Evolutionary conservation across 169 alveolate species (phyloP), one percentile per base, ranked within the genome.

Genomic region (Eimeria falciformis): DNA sequence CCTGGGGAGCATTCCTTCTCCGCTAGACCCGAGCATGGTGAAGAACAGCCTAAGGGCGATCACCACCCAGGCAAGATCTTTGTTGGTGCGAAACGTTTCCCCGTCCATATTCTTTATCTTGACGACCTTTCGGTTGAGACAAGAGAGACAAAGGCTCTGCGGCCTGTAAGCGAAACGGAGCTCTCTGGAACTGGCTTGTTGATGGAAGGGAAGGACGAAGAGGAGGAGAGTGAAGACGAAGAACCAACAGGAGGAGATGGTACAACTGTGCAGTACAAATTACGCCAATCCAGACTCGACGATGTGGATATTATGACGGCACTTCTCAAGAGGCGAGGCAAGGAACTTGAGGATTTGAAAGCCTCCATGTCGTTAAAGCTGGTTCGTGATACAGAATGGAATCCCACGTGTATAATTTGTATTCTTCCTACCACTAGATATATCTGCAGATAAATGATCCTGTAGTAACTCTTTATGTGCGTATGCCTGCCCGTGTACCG

Each of bases 71-170:
- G 77, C 40, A 71, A 81, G 23, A 92, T 92, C 25, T 92, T 50
- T 33, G 94, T 92, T 11, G 94, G 94, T 12, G 94, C 90, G 9
- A 56, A 65, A 6, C 92, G 94, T 11, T 92, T 84, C 82, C 90
- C 92, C 18, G 94, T 92, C 27, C 91, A 92, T 40, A 62, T 4
- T 11, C 37, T 90, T 18, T 90, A 53, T 77, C 58, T 90, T 0
- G 93, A 90, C 84, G 93, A 90, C 29, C 81, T 58, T 3, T 21
- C 23, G 62, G 2, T 21, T 18, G 65, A 17, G 45, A 3, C 46
- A n/a, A 3, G 37, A 33, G 47, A 45, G 65, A 29, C 43, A 56
- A 2, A 58, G 50, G 43, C 56, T 29, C 58, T 77, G 77, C 9
- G 45, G 43, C 45, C 86, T 33, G 45, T 58, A 27, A 17, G n/a